A percentile compares a stretch with the other conserved stretches of the same genome.
These are phyloP conservation scores for Aureobasidium vineae DNA, from an alignment of 2,329 filamentous ascomycete species.

Conservation along the genomic window DNA sequence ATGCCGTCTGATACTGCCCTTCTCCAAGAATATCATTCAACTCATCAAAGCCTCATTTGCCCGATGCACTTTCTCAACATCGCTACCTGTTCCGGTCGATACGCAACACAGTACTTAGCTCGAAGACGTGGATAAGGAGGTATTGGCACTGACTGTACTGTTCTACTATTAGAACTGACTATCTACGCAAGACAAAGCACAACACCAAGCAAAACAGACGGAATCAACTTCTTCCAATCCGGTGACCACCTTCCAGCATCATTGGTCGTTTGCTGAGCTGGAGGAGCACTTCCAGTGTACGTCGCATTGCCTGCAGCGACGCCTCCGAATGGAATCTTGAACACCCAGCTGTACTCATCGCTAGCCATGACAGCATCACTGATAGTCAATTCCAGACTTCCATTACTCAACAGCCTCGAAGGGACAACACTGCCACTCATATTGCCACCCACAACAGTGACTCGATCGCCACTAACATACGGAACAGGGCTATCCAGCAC, in stretches of 20 bases:
- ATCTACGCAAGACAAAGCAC: background rate
- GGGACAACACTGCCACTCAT: slow-evolving; percentile 35
- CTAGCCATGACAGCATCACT: slow-evolving; percentile 38
- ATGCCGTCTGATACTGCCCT: no score
- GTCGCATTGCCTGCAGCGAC: slow-evolving; percentile 5
- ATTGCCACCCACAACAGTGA: slow-evolving; percentile 47
- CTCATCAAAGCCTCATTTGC: no score
- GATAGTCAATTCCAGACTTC: slow-evolving; percentile 39
- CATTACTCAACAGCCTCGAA: slow-evolving; percentile 33
- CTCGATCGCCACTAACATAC: slow-evolving; percentile 47
- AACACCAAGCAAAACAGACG: background rate
- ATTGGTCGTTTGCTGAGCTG: slow-evolving; percentile 4
- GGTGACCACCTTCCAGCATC: background rate
- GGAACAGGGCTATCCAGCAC: slow-evolving; percentile 49
- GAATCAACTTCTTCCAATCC: background rate
- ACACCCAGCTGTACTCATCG: slow-evolving; percentile 47
- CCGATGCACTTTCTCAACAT: no score
- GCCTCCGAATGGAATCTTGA: slow-evolving; percentile 42
- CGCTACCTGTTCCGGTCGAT: no score
- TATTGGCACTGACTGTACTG: no score
- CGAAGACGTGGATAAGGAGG: no score
- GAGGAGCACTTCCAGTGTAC: background rate
- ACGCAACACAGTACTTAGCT: no score
- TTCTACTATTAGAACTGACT: background rate
- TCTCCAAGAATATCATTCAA: no score